A percentile compares a stretch with the other conserved stretches of the same genome.
Evolutionary conservation across 1,139 yeast species (phyloP).

Genomic region (Blastobotrys persicus): DNA sequence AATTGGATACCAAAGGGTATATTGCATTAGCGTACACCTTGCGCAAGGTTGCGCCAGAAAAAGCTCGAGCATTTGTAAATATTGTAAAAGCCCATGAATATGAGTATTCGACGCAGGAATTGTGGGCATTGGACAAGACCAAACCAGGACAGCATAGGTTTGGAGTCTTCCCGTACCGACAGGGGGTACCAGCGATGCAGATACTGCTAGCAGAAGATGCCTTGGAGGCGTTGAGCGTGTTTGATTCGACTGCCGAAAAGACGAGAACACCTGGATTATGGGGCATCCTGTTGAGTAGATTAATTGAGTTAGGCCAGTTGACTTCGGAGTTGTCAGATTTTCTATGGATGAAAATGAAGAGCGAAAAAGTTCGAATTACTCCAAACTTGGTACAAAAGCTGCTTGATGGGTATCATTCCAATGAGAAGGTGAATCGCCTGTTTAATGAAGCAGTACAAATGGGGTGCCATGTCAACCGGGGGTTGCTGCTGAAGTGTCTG

Average conservation of each 20-base stretch:
- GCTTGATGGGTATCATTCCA: conserved; percentile 8
- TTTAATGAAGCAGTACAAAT: not conserved
- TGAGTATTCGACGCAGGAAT: conserved; percentile 25
- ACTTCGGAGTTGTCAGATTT: conserved; percentile 22
- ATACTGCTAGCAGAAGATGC: conserved; percentile 21
- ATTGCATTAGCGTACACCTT: conserved; percentile 31
- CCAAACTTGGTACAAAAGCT: conserved; percentile 25
- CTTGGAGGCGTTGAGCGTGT: conserved; percentile 18
- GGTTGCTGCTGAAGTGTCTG: conserved; percentile 2
- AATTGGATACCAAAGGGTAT: conserved; percentile 36
- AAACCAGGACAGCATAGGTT: conserved; percentile 12
- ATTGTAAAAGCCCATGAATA: conserved; percentile 28
- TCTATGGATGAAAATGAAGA: conserved; percentile 26
- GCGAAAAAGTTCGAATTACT: conserved; percentile 19
- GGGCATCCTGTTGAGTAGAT: conserved; percentile 25
- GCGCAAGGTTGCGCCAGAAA: conserved; percentile 23
- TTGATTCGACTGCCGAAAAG: conserved; percentile 15
- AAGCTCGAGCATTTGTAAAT: conserved; percentile 23
- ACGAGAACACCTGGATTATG: conserved; percentile 27
- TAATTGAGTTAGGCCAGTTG: conserved; percentile 25
- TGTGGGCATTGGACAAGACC: conserved; percentile 18
- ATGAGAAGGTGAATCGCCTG: not conserved
- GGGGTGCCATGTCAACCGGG: conserved; percentile 3
- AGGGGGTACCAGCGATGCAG: conserved; percentile 25
- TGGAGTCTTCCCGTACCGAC: conserved; percentile 28